phyloP scores from a whole-genome alignment of 2,329 filamentous ascomycete species.

The Calonectria pteridis region DNA sequence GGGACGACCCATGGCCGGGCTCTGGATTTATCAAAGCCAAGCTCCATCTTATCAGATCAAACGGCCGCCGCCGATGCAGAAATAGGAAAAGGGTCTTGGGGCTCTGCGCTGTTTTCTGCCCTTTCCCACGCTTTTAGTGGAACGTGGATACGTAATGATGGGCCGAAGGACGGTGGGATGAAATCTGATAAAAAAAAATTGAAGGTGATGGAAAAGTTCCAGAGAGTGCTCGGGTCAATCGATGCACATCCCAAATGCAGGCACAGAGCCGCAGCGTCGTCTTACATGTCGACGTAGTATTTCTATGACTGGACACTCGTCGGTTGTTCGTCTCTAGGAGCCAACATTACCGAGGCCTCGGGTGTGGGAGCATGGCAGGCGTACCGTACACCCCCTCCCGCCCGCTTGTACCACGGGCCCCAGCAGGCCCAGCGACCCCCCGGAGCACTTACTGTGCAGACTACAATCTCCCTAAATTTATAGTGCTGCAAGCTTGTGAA shows the following conservation, averaged over 20 bases:
- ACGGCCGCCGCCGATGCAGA: constrained; percentile 9
- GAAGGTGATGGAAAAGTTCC: neutral
- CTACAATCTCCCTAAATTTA: constrained; percentile 1
- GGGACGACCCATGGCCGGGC: neutral
- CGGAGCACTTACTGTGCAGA: no score
- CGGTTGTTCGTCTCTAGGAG: neutral
- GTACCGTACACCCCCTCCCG: neutral
- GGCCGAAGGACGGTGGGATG: constrained; percentile 16
- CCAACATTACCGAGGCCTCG: constrained; percentile 22
- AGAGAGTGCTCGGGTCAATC: neutral
- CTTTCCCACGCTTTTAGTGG: constrained; percentile 12
- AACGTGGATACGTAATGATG: constrained; percentile 16
- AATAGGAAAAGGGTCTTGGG: constrained; percentile 1
- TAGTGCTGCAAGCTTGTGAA: neutral
- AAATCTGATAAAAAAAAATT: constrained; percentile 18
- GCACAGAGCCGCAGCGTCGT: constrained; percentile 8
- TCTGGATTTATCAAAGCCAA: neutral
- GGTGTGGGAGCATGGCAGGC: neutral
- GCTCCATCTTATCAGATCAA: constrained; percentile 12
- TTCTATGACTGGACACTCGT: neutral
- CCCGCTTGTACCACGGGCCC: neutral
- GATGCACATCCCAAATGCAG: neutral
- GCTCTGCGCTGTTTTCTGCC: constrained; percentile 1
- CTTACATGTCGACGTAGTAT: neutral
- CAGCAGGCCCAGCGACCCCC: neutral